A percentile compares a stretch with the other conserved stretches of the same genome.
Conservation (phyloP, 2,329 filamentous ascomycete species). For the Camillea tinctor region DNA sequence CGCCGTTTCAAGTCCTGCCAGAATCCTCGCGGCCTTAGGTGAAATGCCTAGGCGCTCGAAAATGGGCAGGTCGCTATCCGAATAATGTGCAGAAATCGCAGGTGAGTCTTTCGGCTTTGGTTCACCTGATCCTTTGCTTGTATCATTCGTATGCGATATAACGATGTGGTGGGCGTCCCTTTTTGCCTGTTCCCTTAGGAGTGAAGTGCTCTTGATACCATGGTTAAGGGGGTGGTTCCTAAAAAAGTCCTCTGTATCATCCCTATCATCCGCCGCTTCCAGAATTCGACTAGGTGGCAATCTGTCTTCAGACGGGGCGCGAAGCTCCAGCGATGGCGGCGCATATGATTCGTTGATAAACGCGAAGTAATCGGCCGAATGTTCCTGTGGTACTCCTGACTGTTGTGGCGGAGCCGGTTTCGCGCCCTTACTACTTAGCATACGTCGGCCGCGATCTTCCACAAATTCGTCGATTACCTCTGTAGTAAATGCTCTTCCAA, state of each 20-base stretch:
- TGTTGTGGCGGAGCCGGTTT: constrained; percentile 9
- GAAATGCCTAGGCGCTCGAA: constrained; percentile 30
- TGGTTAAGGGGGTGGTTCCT: constrained; percentile 9
- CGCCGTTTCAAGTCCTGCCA: constrained; percentile 17
- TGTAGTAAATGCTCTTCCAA: constrained; percentile 15
- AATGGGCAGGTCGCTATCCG: constrained; percentile 30
- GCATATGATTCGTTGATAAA: constrained; percentile 32
- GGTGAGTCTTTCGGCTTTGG: constrained; percentile 24
- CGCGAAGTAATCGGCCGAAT: constrained; percentile 30
- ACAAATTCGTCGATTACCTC: constrained; percentile 4
- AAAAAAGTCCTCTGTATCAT: constrained; percentile 11
- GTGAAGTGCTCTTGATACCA: not conserved
- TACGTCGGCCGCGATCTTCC: not conserved
- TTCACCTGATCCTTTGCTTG: constrained; percentile 9
- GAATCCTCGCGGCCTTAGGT: constrained; percentile 24
- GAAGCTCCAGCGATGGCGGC: constrained; percentile 28
- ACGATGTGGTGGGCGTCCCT: not conserved
- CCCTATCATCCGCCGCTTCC: constrained; percentile 22
- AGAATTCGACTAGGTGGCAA: constrained; percentile 19
- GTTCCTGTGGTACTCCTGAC: constrained; percentile 15
- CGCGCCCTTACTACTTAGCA: not conserved
- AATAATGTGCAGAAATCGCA: constrained; percentile 25
- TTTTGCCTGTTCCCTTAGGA: constrained; percentile 3
- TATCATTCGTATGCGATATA: constrained; percentile 6
- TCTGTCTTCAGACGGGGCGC: constrained; percentile 19